phyloP scores from a whole-genome alignment of 23 red algal genomes.

The Pyropia yezoensis region DNA sequence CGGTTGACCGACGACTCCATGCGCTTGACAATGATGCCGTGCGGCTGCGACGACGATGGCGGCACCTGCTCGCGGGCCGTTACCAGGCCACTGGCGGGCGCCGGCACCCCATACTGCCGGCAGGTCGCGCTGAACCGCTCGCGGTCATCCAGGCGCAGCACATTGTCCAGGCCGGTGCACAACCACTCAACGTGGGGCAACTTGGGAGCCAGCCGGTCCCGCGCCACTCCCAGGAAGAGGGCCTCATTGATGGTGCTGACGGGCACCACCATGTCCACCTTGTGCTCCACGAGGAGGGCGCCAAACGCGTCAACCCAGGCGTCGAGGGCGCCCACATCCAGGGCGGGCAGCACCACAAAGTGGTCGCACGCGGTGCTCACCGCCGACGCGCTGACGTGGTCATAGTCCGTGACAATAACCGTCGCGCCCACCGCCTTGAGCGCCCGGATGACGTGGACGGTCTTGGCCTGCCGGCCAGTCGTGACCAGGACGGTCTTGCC shows the following conservation, averaged over 20 bases:
- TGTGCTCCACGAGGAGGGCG: slow-evolving; percentile 27
- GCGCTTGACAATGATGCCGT: slow-evolving; percentile 52
- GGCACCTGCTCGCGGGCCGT: slow-evolving; percentile 2
- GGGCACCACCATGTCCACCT: slow-evolving; percentile 46
- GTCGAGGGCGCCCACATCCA: slow-evolving; percentile 3
- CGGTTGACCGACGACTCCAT: slow-evolving; percentile 57
- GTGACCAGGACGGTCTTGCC: slow-evolving; percentile 57
- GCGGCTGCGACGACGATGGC: not conserved
- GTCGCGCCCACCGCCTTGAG: slow-evolving; percentile 51
- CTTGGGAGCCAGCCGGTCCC: slow-evolving; percentile 7
- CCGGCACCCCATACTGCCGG: slow-evolving; percentile 20
- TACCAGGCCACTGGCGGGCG: slow-evolving; percentile 21
- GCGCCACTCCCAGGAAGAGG: slow-evolving; percentile 31
- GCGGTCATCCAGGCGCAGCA: slow-evolving; percentile 45
- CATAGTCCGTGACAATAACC: slow-evolving; percentile 60
- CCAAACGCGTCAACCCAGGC: slow-evolving; percentile 39
- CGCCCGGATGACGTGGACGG: slow-evolving; percentile 49
- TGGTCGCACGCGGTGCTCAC: slow-evolving; percentile 51
- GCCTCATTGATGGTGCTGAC: slow-evolving; percentile 73
- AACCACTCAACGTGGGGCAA: slow-evolving; percentile 47
- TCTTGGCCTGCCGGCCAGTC: slow-evolving; percentile 58
- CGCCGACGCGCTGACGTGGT: slow-evolving; percentile 39
- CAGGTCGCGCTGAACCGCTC: slow-evolving; percentile 20
- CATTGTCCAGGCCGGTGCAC: slow-evolving; percentile 38
- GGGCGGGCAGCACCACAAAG: slow-evolving; percentile 29